phyloP scores from a whole-genome alignment of 495 filamentous ascomycete species.

The Tuber microsphaerosporum region DNA sequence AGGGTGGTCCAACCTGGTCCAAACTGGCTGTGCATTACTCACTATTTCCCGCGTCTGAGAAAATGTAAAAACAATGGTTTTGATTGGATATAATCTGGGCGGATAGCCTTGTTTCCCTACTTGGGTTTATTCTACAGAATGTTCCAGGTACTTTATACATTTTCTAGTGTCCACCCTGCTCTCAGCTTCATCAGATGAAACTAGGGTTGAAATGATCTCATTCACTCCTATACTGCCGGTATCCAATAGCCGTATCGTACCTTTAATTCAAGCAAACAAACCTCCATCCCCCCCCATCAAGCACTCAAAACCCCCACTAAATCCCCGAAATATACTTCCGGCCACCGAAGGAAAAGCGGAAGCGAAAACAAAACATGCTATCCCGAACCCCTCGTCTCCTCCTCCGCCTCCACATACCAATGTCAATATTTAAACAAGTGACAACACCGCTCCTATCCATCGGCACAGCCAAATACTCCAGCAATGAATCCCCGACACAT shows the following conservation, averaged over 20 bases:
- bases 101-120: background rate
- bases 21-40: background rate
- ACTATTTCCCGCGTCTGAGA: background rate
- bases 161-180: background rate
- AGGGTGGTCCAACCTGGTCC: background rate
- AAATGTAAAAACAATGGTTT: background rate
- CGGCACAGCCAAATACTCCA: slow-evolving; percentile 42
- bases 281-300: background rate
- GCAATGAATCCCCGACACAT: slow-evolving; percentile 24
- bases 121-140: background rate
- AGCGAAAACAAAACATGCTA: slow-evolving; percentile 7
- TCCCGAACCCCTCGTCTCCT: slow-evolving; percentile 31
- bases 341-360: background rate
- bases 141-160: background rate
- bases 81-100: background rate
- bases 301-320: background rate
- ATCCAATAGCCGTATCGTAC: background rate
- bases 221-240: background rate
- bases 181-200: background rate
- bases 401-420: slow-evolving; percentile 41
- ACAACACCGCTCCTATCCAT: slow-evolving; percentile 43
- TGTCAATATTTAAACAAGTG: slow-evolving; percentile 32
- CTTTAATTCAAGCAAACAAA: background rate
- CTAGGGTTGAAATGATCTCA: background rate
- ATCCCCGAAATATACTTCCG: background rate